Conservation (phyloP, 176 grass and related monocot species). For the Miscanthus lutarioriparius region DNA sequence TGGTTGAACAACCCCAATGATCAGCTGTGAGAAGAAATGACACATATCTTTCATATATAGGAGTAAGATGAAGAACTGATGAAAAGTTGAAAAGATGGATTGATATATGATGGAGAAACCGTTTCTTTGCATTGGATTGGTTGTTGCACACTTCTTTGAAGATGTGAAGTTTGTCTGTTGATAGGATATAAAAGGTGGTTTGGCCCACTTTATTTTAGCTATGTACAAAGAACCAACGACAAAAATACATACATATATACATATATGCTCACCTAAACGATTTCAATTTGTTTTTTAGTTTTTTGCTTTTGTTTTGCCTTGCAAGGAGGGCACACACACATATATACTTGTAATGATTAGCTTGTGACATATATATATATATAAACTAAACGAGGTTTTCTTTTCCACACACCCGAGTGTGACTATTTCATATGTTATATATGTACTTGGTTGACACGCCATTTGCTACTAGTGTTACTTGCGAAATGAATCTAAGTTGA, state of each 20-base stretch:
- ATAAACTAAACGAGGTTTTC: slow-evolving; percentile 7
- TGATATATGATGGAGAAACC: background rate
- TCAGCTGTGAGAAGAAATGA: slow-evolving; percentile 2
- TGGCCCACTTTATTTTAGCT: slow-evolving; percentile 16
- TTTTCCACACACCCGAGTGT: slow-evolving; percentile 29
- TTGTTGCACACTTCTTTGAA: slow-evolving; percentile 24
- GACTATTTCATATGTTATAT: slow-evolving; percentile 5
- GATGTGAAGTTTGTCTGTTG: slow-evolving; percentile 52
- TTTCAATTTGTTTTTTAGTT: slow-evolving; percentile 30
- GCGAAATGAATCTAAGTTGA: slow-evolving; percentile 16
- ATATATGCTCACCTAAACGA: slow-evolving; percentile 33
- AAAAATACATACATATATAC: background rate
- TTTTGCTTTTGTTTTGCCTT: slow-evolving; percentile 3
- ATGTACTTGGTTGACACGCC: background rate
- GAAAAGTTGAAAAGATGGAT: background rate
- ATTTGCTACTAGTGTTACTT: slow-evolving; percentile 7
- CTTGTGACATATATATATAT: slow-evolving; percentile 21
- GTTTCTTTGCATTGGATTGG: slow-evolving; percentile 8
- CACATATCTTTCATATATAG: slow-evolving; percentile 20
- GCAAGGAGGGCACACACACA: background rate
- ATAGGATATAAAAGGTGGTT: slow-evolving; percentile 32
- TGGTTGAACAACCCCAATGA: slow-evolving; percentile 51
- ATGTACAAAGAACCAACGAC: slow-evolving; percentile 46
- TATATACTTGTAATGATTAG: slow-evolving; percentile 36
- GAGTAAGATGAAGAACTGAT: slow-evolving; percentile 21